Conservation (phyloP, 805 yeast species). For the Hanseniaspora clermontiae region DNA sequence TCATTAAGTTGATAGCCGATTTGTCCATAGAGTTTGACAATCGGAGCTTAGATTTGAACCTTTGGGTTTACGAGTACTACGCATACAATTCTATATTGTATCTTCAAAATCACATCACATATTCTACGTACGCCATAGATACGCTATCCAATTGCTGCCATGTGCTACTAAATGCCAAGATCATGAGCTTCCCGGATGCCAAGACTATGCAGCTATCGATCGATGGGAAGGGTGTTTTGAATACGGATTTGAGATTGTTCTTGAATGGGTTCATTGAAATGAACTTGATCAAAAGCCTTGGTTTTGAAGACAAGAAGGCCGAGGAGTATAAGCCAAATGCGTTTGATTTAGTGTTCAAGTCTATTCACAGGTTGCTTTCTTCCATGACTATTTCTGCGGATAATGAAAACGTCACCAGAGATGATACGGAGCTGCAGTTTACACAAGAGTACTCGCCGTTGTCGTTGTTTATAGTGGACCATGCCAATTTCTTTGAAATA, state of each 20-base stretch:
- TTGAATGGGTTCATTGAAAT: slow-evolving; percentile 11
- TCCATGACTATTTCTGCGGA: slow-evolving; percentile 1
- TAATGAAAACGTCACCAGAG: not conserved
- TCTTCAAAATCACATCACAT: slow-evolving; percentile 8
- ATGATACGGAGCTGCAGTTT: slow-evolving; percentile 24
- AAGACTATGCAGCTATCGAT: not conserved
- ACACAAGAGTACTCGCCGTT: slow-evolving; percentile 16
- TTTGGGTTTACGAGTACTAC: slow-evolving; percentile 1
- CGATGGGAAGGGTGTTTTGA: not conserved
- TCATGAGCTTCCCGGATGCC: not conserved
- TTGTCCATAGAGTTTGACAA: slow-evolving; percentile 11
- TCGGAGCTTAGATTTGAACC: not conserved
- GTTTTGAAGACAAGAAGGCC: not conserved
- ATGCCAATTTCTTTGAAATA: slow-evolving; percentile 2
- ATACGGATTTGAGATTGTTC: not conserved
- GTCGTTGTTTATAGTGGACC: slow-evolving; percentile 12
- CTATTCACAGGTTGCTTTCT: slow-evolving; percentile 7
- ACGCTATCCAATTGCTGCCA: slow-evolving; percentile 9
- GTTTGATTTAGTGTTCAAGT: slow-evolving; percentile 10
- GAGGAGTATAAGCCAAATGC: not conserved
- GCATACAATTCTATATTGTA: slow-evolving; percentile 4
- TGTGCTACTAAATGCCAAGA: not conserved
- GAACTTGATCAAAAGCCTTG: not conserved
- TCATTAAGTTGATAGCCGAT: slow-evolving; percentile 3
- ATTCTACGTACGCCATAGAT: slow-evolving; percentile 12